Percentiles rank a stretch among this genome's conserved stretches.
Evolutionary conservation across 495 filamentous ascomycete species (phyloP).

Genomic region (Clavariopsis aquatica): DNA sequence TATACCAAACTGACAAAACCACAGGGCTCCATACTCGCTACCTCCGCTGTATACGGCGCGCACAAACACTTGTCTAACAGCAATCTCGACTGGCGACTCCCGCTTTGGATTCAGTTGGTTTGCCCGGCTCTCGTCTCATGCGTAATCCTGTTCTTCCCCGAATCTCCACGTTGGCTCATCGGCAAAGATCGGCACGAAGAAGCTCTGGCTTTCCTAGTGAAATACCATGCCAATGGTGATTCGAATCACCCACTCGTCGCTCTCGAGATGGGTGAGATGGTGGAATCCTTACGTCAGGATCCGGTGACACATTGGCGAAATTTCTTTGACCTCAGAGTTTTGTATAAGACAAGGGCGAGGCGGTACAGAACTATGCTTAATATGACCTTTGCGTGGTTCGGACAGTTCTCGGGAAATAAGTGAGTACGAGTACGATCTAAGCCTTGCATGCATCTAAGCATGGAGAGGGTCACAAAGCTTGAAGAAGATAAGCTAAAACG

Average conservation of each 20-base stretch:
- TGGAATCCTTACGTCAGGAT: conserved; percentile 20
- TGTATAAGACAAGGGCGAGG: conserved; percentile 24
- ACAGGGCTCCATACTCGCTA: conserved; percentile 34
- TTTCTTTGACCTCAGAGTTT: conserved; percentile 27
- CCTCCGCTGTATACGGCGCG: conserved; percentile 31
- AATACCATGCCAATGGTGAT: conserved; percentile 66
- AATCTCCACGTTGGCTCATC: conserved; percentile 63
- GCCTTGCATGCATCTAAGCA: neutral
- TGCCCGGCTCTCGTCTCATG: conserved; percentile 30
- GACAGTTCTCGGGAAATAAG: conserved; percentile 36
- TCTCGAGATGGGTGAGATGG: conserved; percentile 36
- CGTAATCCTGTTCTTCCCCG: conserved; percentile 47
- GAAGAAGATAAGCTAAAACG: neutral
- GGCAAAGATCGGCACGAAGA: conserved; percentile 62
- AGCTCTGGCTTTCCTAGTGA: conserved; percentile 57
- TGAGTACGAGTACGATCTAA: conserved; percentile 7
- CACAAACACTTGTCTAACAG: conserved; percentile 27
- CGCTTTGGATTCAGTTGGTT: conserved; percentile 34
- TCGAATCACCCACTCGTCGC: conserved; percentile 33
- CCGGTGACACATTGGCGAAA: conserved; percentile 31
- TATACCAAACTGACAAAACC: neutral
- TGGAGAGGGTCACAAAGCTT: conserved; percentile 2
- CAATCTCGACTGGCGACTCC: conserved; percentile 35
- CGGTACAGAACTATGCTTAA: conserved; percentile 31
- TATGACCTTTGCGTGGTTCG: conserved; percentile 34